Conservation (phyloP, 2,329 filamentous ascomycete species). For the Zelopaecilomyces penicillatus region DNA sequence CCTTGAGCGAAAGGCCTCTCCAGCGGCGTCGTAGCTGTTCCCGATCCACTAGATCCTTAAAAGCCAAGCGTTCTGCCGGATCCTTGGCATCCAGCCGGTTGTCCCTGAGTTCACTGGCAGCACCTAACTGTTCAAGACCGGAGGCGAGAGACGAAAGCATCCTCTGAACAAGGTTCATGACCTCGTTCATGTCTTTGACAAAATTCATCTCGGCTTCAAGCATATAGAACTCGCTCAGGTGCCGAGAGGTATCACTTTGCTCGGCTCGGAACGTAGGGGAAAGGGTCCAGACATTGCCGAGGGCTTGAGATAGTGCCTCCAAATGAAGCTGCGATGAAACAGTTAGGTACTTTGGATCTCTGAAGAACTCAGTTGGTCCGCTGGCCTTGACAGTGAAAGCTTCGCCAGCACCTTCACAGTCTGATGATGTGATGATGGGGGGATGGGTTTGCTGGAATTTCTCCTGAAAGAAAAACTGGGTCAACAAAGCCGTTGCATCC, state of each 20-base stretch:
- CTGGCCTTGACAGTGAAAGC: conserved; percentile 65
- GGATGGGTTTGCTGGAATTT: conserved; percentile 80
- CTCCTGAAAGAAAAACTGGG: conserved; percentile 63
- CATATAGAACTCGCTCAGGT: conserved; percentile 98
- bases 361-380: conserved; percentile 58
- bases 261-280: conserved; percentile 93
- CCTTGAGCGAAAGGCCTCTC: conserved; percentile 50
- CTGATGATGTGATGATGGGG: conserved; percentile 90
- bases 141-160: conserved; percentile 54
- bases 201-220: conserved; percentile 87
- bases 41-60: conserved; percentile 34
- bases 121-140: conserved; percentile 31
- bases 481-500: conserved; percentile 63
- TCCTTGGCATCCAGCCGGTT: conserved; percentile 27
- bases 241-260: conserved; percentile 83
- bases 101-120: conserved; percentile 35
- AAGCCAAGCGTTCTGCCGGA: conserved; percentile 33
- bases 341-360: conserved; percentile 82
- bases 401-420: conserved; percentile 94
- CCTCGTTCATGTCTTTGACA: conserved; percentile 54
- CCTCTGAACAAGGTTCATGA: conserved; percentile 75
- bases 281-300: conserved; percentile 87
- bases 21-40: conserved; percentile 58
- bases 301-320: conserved; percentile 79
- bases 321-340: conserved; percentile 93